A percentile compares a stretch with the other conserved stretches of the same genome.
phyloP scores from a whole-genome alignment of 2,329 filamentous ascomycete species.

The Penicillium sp. region DNA sequence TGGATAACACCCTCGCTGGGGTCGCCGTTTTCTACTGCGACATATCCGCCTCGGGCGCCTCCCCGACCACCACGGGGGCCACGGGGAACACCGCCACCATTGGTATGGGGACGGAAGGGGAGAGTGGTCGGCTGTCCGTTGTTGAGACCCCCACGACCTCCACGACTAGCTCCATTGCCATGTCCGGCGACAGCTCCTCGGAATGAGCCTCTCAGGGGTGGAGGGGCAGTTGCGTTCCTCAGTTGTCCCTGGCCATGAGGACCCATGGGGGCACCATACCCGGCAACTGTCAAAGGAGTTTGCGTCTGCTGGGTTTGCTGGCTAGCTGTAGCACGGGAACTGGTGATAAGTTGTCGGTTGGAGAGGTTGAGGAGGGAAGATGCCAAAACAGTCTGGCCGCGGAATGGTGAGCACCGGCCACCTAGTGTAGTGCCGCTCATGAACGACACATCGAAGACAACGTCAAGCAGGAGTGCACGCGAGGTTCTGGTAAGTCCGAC shows the following conservation, averaged over 20 bases:
- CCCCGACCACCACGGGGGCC: conserved; percentile 27
- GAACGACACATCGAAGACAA: conserved; percentile 88
- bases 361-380: conserved; percentile 84
- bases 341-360: conserved; percentile 66
- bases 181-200: conserved; percentile 48
- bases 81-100: conserved; percentile 18
- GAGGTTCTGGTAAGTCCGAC: conserved; percentile 84
- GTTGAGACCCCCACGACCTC: conserved; percentile 28
- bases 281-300: conserved; percentile 46
- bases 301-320: conserved; percentile 49
- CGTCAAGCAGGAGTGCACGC: conserved; percentile 71
- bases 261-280: conserved; percentile 49
- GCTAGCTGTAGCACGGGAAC: conserved; percentile 34
- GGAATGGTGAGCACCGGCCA: conserved; percentile 83
- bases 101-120: conserved; percentile 28
- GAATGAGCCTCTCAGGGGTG: conserved; percentile 52
- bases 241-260: conserved; percentile 55
- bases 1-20: conserved; percentile 46
- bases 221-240: conserved; percentile 47
- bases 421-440: conserved; percentile 93
- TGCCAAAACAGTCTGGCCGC: conserved; percentile 80
- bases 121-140: conserved; percentile 21
- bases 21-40: conserved; percentile 42
- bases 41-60: conserved; percentile 32
- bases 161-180: conserved; percentile 31